Percentiles rank a stretch among this genome's conserved stretches.
phyloP scores from a whole-genome alignment of 129 eudicot genomes.

The Ambrosia trifida region DNA sequence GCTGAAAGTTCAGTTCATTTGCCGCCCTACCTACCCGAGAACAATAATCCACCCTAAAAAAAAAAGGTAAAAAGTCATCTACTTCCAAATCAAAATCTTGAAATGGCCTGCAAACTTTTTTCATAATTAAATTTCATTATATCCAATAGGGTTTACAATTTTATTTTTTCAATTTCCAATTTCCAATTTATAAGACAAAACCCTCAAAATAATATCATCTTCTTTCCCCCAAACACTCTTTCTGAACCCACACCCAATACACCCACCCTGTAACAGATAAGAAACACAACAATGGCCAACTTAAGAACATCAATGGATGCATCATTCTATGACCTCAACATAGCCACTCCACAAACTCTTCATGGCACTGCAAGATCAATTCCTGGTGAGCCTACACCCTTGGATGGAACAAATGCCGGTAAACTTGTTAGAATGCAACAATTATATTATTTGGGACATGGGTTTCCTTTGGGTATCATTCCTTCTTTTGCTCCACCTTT shows the following conservation, averaged over 20 bases:
- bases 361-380: slow-evolving; percentile 56
- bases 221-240: slow-evolving; percentile 26
- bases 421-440: slow-evolving; percentile 62
- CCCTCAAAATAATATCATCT: slow-evolving; percentile 15
- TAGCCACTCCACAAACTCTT: slow-evolving; percentile 60
- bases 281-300: slow-evolving; percentile 56
- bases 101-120: not conserved
- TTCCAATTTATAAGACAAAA: slow-evolving; percentile 22
- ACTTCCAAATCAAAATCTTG: not conserved
- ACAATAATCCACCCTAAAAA: not conserved
- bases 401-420: slow-evolving; percentile 65
- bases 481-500: slow-evolving; percentile 62
- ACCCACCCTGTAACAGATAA: slow-evolving; percentile 25
- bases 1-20: no score
- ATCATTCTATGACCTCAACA: slow-evolving; percentile 67
- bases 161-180: not conserved
- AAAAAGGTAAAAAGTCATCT: not conserved
- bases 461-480: slow-evolving; percentile 78
- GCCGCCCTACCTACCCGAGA: no score
- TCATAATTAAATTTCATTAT: not conserved
- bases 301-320: slow-evolving; percentile 81
- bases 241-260: slow-evolving; percentile 16
- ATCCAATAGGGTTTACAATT: slow-evolving; percentile 23
- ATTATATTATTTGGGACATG: slow-evolving; percentile 45
- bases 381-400: slow-evolving; percentile 84